A percentile compares a stretch with the other conserved stretches of the same genome.
These are phyloP conservation scores for Eucommia ulmoides DNA, from an alignment of 257 asterid species.

Conservation along the genomic window DNA sequence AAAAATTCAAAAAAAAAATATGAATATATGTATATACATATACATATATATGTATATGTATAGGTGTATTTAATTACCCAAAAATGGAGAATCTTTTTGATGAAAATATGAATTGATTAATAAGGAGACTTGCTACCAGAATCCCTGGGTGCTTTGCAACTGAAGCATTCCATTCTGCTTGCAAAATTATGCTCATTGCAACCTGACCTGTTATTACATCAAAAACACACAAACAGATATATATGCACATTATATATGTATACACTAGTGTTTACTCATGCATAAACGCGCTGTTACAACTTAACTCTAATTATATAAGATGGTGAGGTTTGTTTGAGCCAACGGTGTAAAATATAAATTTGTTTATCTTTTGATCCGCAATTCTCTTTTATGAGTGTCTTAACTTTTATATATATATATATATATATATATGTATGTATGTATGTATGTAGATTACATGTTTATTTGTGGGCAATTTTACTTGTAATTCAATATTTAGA, in stretches of 20 bases:
- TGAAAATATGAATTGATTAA: conserved; percentile 32
- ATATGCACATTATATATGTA: not conserved
- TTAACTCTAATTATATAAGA: not conserved
- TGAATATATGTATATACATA: not conserved
- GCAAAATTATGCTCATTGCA: conserved; percentile 99
- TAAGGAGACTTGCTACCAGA: conserved; percentile 44
- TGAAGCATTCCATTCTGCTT: conserved; percentile 88
- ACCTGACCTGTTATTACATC: conserved; percentile 38
- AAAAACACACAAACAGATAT: not conserved
- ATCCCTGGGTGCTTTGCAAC: conserved; percentile 97
- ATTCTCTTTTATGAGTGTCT: not conserved
- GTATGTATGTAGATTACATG: too few relatives aligned
- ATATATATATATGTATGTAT: too few relatives aligned
- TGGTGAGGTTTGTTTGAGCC: not conserved
- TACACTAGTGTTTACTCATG: not conserved
- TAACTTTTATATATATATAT: too few relatives aligned
- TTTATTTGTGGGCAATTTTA: too few relatives aligned
- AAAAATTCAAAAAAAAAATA: not conserved
- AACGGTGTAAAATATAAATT: not conserved
- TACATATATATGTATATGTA: not conserved
- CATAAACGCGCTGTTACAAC: not conserved
- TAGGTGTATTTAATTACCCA: conserved; percentile 23
- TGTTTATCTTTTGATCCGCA: not conserved
- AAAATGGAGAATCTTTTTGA: conserved; percentile 51
- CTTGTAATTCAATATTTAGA: too few relatives aligned